Evolutionary conservation across 768 basidiomycete species (phyloP).

Genomic region (Crassisporium funariophilum): DNA sequence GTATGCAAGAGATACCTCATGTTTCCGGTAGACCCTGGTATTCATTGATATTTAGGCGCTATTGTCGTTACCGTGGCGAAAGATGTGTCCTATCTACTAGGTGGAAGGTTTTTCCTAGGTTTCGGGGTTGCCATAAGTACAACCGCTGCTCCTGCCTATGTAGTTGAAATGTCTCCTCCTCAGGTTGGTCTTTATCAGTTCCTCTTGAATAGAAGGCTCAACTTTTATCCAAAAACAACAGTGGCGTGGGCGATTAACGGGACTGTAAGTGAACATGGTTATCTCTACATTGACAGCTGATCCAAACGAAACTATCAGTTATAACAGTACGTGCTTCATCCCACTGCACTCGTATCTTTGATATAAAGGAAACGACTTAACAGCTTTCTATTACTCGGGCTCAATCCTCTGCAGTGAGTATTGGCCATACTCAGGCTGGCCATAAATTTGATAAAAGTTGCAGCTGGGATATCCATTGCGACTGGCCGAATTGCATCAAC

Average conservation of each 20-base stretch:
- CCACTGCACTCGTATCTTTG: conserved; percentile 17
- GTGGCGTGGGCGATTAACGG: conserved; percentile 55
- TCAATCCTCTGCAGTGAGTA: conserved; percentile 44
- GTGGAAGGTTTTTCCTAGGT: conserved; percentile 54
- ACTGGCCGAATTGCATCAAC: conserved; percentile 38
- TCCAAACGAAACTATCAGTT: conserved; percentile 28
- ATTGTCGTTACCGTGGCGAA: conserved; percentile 48
- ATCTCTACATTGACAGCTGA: too few relatives aligned
- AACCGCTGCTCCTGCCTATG: conserved; percentile 49
- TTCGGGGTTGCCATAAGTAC: conserved; percentile 52
- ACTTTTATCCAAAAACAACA: conserved; percentile 9
- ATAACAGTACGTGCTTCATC: conserved; percentile 32
- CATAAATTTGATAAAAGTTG: not conserved
- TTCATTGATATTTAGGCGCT: conserved; percentile 32
- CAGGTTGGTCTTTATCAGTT: conserved; percentile 31
- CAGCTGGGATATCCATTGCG: conserved; percentile 46
- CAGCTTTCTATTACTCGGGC: conserved; percentile 49
- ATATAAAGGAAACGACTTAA: not conserved
- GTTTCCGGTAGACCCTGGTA: not conserved
- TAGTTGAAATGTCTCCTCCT: conserved; percentile 61
- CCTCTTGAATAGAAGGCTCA: not conserved
- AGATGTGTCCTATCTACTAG: conserved; percentile 48
- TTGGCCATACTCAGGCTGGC: not conserved
- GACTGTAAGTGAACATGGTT: conserved; percentile 40
- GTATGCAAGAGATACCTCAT: conserved; percentile 18